Evolutionary conservation across 768 basidiomycete species (phyloP), one percentile per base, ranked within the genome.

Genomic region (Lentinula lateritia): DNA sequence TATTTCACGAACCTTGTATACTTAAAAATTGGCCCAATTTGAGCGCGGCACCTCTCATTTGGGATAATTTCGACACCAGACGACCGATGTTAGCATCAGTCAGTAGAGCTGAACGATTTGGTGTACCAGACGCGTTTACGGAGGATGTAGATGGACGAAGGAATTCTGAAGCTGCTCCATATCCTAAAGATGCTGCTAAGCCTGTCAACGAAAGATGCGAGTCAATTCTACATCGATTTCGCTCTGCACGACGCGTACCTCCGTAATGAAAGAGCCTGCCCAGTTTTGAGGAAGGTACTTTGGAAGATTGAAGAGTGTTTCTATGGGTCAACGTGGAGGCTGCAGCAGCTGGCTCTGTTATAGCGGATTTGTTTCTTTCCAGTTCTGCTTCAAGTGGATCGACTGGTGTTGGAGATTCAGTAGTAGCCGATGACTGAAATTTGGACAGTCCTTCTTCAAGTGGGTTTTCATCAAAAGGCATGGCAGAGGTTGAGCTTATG

Each of bases 11-110:
- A 82, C 83, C 95, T 81, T 99, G 97, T 36, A 98, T 98, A 70
- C 94, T 96, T 80, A 98, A 81, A 69, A 98, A 99, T 69, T 98
- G 97, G 0, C 97, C 97, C 2, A 98, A 76, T 73, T 99, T 98
- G 63, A 99, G 78, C 1, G 97, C 97, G 0, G 97, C 97, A 0
- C 96, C 96, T 13, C 95, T 80, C 97, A 99, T 98, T 70, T 89
- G 85, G 0, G 92, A 88, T n/a, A 99, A 79, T 67, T 96, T 97
- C 1, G 87, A 86, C 1, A 98, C 97, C 0, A 99, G 80, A 2
- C 95, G 84, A 55, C 87, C 87, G 60, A 98, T 81, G 69, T 98
- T 98, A 6, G 89, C 88, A 71, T 97, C 95, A 1, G 89, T 92
- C 85, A 98, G 85, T 72, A 98, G 86, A 5, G 95, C 70, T 0